Evolutionary conservation across 2,329 filamentous ascomycete genomes (phyloP).

Genomic region (Fusarium nisikadoi): DNA sequence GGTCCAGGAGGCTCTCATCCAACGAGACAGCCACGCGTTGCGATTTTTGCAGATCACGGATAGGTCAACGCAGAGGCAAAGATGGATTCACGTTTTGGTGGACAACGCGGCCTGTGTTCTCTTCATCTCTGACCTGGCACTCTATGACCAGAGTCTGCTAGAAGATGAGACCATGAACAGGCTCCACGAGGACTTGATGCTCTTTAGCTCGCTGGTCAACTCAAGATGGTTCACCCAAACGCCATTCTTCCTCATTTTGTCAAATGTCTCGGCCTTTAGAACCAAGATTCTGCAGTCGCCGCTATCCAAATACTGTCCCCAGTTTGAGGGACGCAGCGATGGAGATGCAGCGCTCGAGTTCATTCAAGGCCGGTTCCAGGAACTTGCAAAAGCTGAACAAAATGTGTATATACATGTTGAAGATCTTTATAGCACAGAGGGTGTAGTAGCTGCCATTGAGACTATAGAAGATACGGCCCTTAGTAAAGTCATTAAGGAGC

Average conservation of each 20-base stretch:
- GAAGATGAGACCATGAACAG: neutral
- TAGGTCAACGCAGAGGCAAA: neutral
- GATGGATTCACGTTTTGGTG: neutral
- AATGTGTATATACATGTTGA: neutral
- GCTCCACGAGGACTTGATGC: neutral
- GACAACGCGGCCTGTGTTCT: neutral
- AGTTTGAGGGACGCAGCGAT: neutral
- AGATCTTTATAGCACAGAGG: neutral
- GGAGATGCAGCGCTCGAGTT: neutral
- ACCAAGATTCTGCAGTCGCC: neutral
- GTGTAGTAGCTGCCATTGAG: neutral
- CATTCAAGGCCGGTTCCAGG: neutral
- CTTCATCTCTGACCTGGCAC: neutral
- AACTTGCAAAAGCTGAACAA: neutral
- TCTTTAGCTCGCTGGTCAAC: neutral
- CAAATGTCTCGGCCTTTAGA: fast-evolving
- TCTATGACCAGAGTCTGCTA: neutral
- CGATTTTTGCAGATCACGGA: neutral
- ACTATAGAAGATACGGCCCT: neutral
- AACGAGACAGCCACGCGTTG: neutral
- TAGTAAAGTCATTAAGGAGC: neutral
- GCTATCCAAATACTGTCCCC: neutral
- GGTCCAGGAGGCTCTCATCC: neutral
- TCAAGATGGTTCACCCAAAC: neutral
- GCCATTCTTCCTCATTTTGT: neutral